These are phyloP conservation scores for Jimgerdemannia flammicorona DNA, from an alignment of 192 early-diverging fungal species.

Conservation along the genomic window DNA sequence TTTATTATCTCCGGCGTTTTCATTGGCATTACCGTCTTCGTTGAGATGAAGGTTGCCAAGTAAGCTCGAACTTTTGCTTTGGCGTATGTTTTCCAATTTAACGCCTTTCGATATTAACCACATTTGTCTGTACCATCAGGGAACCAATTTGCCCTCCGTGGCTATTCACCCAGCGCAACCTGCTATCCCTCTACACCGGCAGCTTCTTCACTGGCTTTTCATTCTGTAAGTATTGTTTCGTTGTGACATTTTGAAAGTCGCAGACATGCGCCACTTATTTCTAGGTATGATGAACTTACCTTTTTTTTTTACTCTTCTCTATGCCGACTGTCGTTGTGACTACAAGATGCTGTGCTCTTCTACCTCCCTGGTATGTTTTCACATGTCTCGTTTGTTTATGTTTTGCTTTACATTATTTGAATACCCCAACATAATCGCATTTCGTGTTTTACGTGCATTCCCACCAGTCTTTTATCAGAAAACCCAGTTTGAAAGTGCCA, in stretches of 20 bases:
- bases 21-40: constrained; percentile 36
- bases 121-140: neutral
- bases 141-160: constrained; percentile 69
- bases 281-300: too few relatives aligned
- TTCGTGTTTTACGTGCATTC: too few relatives aligned
- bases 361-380: constrained; percentile 71
- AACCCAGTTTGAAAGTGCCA: constrained; percentile 58
- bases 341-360: constrained; percentile 36
- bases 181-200: constrained; percentile 51
- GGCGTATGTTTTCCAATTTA: constrained; percentile 16
- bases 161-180: constrained; percentile 55
- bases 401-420: constrained; percentile 35
- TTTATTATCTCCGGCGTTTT: constrained; percentile 37
- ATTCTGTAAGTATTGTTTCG: constrained; percentile 27
- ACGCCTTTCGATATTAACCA: too few relatives aligned
- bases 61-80: constrained; percentile 61
- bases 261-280: too few relatives aligned
- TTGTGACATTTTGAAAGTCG: too few relatives aligned
- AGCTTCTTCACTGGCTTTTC: constrained; percentile 60
- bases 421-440: too few relatives aligned
- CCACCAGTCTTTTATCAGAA: constrained; percentile 5
- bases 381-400: constrained; percentile 61
- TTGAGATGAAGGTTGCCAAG: constrained; percentile 55
- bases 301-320: too few relatives aligned
- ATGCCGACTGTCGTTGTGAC: too few relatives aligned